Conservation (phyloP, 352 stramenopile genomes). For the Pelagophyceae sp. region DNA sequence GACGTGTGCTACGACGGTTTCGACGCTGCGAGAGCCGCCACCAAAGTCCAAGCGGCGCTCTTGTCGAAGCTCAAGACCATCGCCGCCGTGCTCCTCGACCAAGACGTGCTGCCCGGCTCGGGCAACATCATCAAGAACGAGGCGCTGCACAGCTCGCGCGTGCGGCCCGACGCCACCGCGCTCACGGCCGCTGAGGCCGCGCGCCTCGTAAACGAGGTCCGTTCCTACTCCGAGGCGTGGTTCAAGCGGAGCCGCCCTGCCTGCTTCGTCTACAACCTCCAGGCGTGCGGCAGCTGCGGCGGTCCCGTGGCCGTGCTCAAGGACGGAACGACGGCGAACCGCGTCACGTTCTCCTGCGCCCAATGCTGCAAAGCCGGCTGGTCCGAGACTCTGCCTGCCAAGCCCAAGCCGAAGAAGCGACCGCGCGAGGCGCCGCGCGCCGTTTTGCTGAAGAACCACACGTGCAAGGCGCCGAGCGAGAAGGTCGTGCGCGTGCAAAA, state of each 20-base stretch:
- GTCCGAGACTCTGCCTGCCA: too few species aligned
- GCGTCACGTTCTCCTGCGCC: slow-evolving; percentile 1
- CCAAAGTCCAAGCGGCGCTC: neutral
- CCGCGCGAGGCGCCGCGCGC: neutral
- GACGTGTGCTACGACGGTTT: neutral
- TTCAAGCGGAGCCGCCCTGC: too few species aligned
- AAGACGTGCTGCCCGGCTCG: slow-evolving; percentile 11
- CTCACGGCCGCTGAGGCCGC: neutral
- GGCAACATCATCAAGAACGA: slow-evolving; percentile 24
- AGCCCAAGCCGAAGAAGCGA: neutral
- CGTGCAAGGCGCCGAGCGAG: neutral
- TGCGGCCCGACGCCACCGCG: neutral
- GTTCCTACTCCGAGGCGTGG: neutral
- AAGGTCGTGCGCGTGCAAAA: neutral
- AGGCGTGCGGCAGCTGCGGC: slow-evolving; percentile 8
- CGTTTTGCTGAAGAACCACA: neutral
- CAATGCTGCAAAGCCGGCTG: neutral
- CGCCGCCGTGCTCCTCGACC: slow-evolving; percentile 2
- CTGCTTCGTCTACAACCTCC: slow-evolving; percentile 10
- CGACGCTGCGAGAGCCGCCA: neutral
- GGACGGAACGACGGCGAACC: neutral
- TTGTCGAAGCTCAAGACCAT: neutral
- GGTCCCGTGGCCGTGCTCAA: neutral
- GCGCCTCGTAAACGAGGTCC: neutral
- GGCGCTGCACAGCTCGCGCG: slow-evolving; percentile 4